A percentile compares a stretch with the other conserved stretches of the same genome.
phyloP scores from a whole-genome alignment of 2,329 filamentous ascomycete genomes.

The Cladophialophora carrionii region DNA sequence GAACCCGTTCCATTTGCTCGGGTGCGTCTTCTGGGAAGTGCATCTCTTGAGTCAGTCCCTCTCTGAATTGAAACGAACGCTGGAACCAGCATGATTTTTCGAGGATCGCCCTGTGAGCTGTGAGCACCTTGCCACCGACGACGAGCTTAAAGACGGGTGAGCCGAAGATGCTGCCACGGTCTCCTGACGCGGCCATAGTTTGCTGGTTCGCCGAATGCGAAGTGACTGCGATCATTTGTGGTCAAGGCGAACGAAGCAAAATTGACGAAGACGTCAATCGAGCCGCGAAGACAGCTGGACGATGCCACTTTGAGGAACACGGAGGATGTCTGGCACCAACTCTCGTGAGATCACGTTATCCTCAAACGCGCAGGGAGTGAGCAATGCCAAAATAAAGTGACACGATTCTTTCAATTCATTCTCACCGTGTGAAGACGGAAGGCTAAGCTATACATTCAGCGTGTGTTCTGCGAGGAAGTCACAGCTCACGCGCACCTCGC shows the following conservation, averaged over 20 bases:
- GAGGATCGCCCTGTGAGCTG: conserved; percentile 6
- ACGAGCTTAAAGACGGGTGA: conserved; percentile 7
- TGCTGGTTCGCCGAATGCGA: background rate
- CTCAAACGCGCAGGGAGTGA: background rate
- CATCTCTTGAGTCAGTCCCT: background rate
- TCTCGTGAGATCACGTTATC: background rate
- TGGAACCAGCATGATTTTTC: conserved; percentile 5
- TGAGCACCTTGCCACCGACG: conserved; percentile 6
- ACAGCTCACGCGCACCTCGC: too few relatives aligned
- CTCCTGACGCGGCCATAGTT: background rate
- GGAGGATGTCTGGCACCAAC: background rate
- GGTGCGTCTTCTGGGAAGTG: background rate
- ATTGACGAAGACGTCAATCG: background rate
- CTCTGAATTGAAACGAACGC: background rate
- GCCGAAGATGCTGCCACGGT: background rate
- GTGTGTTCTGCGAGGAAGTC: too few relatives aligned
- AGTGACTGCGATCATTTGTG: background rate
- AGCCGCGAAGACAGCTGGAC: background rate
- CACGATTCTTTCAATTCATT: background rate
- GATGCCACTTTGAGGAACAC: background rate
- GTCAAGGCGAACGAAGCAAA: background rate
- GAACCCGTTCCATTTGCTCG: background rate
- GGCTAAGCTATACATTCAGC: background rate
- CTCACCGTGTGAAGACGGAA: background rate
- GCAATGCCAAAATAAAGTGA: background rate